These are phyloP conservation scores for Trichoderma sp. DNA, from an alignment of 2,329 filamentous ascomycete species.

Conservation along the genomic window DNA sequence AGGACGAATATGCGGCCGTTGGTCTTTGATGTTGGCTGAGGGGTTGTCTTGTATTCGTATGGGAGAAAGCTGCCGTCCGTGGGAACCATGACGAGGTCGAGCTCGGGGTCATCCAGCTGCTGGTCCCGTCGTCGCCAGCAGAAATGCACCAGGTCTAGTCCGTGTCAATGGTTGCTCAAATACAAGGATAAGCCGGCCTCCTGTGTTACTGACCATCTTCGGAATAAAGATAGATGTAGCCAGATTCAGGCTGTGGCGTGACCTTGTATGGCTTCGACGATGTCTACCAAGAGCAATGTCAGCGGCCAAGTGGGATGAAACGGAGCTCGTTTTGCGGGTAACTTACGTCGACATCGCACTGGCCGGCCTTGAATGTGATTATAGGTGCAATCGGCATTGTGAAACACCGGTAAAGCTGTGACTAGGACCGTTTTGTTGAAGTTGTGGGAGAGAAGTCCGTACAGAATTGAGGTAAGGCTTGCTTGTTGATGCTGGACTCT, in stretches of 20 bases:
- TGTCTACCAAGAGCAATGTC: constrained; percentile 26
- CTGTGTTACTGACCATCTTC: constrained; percentile 67
- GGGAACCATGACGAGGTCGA: constrained; percentile 93
- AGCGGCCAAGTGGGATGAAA: constrained; percentile 22
- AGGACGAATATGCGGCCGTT: constrained; percentile 91
- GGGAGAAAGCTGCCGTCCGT: constrained; percentile 82
- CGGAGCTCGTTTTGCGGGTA: constrained; percentile 1
- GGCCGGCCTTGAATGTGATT: constrained; percentile 95
- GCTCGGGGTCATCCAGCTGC: constrained; percentile 67
- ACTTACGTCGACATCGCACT: constrained; percentile 78
- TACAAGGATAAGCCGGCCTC: neutral
- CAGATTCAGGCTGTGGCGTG: constrained; percentile 67
- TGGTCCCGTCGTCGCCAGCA: constrained; percentile 86
- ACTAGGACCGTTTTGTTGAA: neutral
- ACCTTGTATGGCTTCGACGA: constrained; percentile 65
- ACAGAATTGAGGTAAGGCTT: neutral
- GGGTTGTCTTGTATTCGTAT: constrained; percentile 61
- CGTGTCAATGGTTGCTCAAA: neutral
- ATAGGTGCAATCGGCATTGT: constrained; percentile 79
- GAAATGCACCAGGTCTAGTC: constrained; percentile 81
- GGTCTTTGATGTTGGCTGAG: constrained; percentile 59
- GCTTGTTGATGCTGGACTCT: neutral
- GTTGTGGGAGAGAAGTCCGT: neutral
- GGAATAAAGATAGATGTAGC: constrained; percentile 87
- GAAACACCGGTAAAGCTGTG: neutral